Base-by-base conservation (phyloP, 768 basidiomycete species). In the Naganishia antarctica region DNA sequence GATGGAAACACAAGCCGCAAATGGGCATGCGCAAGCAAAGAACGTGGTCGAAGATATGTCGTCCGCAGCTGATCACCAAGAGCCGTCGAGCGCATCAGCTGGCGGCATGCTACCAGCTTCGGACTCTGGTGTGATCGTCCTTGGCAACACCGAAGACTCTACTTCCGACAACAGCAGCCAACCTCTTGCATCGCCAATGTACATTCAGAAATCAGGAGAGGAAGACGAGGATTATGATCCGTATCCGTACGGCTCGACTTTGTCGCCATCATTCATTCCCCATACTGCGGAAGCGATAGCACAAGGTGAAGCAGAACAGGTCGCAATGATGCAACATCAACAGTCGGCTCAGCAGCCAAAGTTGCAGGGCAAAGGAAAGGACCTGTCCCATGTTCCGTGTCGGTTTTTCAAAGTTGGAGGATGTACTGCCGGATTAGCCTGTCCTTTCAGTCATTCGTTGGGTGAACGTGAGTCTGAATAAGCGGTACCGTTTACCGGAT, bases 321-420 rank as follows among this genome's bases (percentile, higher is more conserved):
- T 57, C 23, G 53, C 53, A 9, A 57, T 57, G 53, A 4, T 57
- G 8, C 53, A 57, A 40, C 53, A 57, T 8, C 53, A 57, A 40
- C 53, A 57, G 13, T n/a, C 53, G 9, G 53, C 34, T 37, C 53
- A 51, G 28, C 49, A 63, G 21, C 62, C 62, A 3, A 63, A 50
- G 37, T 26, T 50, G 48, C 62, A 63, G 45, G 62, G 62, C 11
- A 53, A 53, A 40, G 61, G 51, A 8, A 67, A 67, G 47, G 66
- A 67, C 43, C 83, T 97, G 61, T 90, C 89, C 2, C 92, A 96
- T 82, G 94, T 98, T 15, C 93, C 93, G 1, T 98, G 94, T 81
- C 90, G 94, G 80, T 97, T 97, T 84, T 96, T 86, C 85, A 90
- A 88, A 74, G 88, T 67, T 16, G 91, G 92, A 34, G 87, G 86